These are phyloP conservation scores for Acer campestre DNA, from an alignment of 345 rosid genomes.

Conservation along the genomic window DNA sequence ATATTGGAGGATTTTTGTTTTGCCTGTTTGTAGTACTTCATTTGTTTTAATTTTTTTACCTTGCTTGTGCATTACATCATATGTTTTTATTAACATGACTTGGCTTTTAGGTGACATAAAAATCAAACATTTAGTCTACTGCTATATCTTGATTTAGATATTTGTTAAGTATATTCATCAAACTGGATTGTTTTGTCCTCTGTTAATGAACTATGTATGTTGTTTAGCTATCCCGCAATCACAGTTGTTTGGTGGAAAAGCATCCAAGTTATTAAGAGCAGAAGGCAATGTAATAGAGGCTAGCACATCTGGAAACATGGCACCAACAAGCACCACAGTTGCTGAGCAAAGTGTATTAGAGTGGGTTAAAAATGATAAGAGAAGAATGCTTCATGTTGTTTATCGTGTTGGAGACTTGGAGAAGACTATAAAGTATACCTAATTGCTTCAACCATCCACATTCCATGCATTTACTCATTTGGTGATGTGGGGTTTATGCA, in stretches of 20 bases:
- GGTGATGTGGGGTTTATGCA: neutral
- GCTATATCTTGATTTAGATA: conserved; percentile 2
- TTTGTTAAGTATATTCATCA: neutral
- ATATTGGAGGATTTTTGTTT: neutral
- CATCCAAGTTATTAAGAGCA: conserved; percentile 19
- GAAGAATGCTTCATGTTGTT: conserved; percentile 93
- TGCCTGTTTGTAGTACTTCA: neutral
- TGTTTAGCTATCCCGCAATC: conserved; percentile 39
- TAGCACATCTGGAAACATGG: conserved; percentile 19
- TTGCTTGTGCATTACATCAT: neutral
- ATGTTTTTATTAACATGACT: neutral
- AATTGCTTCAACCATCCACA: neutral
- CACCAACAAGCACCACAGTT: conserved; percentile 15
- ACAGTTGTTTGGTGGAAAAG: conserved; percentile 32
- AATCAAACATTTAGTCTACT: neutral
- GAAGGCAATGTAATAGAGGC: conserved; percentile 19
- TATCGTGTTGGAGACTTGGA: conserved; percentile 97
- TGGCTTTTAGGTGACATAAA: neutral
- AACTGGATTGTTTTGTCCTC: conserved; percentile 7
- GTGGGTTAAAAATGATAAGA: conserved; percentile 76
- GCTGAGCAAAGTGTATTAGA: conserved; percentile 30
- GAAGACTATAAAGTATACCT: conserved; percentile 76
- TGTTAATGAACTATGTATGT: conserved; percentile 14
- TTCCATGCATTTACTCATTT: neutral
- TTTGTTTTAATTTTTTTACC: no score